Conservation (phyloP, 495 filamentous ascomycete species). For the Penicillium atrosanguineum region DNA sequence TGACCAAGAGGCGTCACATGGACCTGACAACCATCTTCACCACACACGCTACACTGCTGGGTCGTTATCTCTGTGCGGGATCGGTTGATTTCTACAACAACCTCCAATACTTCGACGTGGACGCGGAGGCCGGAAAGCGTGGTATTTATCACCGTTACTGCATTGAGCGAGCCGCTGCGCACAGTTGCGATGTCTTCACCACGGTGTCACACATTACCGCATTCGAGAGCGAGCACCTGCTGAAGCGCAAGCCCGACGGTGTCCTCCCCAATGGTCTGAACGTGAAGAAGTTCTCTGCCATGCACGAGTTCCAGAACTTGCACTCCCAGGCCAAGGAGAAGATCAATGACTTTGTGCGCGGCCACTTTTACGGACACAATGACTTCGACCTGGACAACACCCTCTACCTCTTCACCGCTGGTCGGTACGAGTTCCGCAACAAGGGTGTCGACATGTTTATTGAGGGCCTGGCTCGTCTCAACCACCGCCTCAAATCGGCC, state of each 20-base stretch:
- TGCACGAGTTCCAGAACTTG: constrained; percentile 98
- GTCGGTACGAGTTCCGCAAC: constrained; percentile 95
- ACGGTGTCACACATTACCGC: constrained; percentile 98
- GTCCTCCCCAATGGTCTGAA: constrained; percentile 96
- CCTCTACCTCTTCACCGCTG: constrained; percentile 96
- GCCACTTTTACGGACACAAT: constrained; percentile 98
- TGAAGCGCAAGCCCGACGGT: constrained; percentile 96
- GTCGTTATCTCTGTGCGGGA: constrained; percentile 93
- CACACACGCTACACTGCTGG: constrained; percentile 91
- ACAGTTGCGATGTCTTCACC: constrained; percentile 93
- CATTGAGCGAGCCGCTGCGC: constrained; percentile 90
- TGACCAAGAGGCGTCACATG: constrained; percentile 89
- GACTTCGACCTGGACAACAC: constrained; percentile 96
- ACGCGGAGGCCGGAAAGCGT: constrained; percentile 94
- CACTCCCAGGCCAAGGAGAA: constrained; percentile 95
- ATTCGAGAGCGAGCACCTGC: constrained; percentile 93
- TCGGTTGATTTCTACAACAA: constrained; percentile 99
- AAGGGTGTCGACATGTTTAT: constrained; percentile 99
- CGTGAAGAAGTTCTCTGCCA: constrained; percentile 97
- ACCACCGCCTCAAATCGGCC: constrained; percentile 81
- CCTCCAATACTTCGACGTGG: constrained; percentile 93
- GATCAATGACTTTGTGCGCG: constrained; percentile 96
- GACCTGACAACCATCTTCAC: constrained; percentile 99
- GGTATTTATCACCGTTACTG: constrained; percentile 99
- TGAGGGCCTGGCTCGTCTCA: constrained; percentile 88